Evolutionary conservation across 2,329 filamentous ascomycete genomes (phyloP), one percentile per base, ranked within the genome.

Genomic region (Talaromyces sp.): DNA sequence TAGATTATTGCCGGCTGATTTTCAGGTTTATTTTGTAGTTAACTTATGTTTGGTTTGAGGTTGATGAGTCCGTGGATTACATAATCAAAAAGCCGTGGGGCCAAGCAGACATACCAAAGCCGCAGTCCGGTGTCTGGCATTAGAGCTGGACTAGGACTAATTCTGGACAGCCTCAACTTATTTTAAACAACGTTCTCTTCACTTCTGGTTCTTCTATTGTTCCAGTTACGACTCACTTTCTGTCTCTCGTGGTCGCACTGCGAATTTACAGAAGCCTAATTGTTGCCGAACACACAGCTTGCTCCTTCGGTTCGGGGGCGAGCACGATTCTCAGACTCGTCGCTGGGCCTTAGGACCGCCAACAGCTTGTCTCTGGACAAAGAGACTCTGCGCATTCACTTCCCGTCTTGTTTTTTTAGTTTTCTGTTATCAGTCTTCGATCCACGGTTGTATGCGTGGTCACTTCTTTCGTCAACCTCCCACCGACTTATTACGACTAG

Each of bases 81-180:
- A 48, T 41, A 36, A 31, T 19, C 25, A 15, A 8, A 15, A 43
- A 33, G 1, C 6, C 5, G 3, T 48, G 35, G 10, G 56, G 56
- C 31, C 13, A 25, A 10, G 17, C 8, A 39, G 7, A 48, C 11
- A 9, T 6, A 39, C 56, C 56, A 58, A 31, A 35, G 19, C 11
- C 50, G 56, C 56, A 58, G 21, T 33, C 40, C 31, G 48, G 46
- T 33, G 19, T 35, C 9, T 37, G 43, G 35, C n/a, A 9, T 28
- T 43, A 5, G 37, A 53, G 37, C 51, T 53, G 11, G 25, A 43
- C 37, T 25, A n/a, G 31, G 33, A 43, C 25, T 35, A 54, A 36
- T 19, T 33, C 15, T 43, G 19, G 17, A 45, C 51, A 55, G 53
- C 53, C 43, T 46, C 17, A 55, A 55, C 31, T 37, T 36, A 28